Evolutionary conservation across 768 basidiomycete genomes (phyloP).

Genomic region (Paxillus ammoniavirescens): DNA sequence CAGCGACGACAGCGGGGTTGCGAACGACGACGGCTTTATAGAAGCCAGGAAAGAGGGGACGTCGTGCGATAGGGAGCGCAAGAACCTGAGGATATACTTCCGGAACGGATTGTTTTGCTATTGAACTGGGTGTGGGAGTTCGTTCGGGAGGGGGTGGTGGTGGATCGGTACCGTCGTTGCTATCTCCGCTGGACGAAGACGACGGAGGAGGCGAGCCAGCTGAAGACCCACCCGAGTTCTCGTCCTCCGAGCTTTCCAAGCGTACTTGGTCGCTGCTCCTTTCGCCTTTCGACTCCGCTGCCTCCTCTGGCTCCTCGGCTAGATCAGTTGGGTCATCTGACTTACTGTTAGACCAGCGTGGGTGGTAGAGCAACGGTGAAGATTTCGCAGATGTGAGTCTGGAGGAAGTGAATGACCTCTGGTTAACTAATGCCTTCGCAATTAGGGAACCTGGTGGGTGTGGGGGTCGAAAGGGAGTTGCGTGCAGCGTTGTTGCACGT

Average conservation of each 20-base stretch:
- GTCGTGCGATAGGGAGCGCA: conserved; percentile 90
- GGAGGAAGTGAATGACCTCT: conserved; percentile 30
- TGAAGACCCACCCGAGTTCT: conserved; percentile 32
- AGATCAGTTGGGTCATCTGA: conserved; percentile 23
- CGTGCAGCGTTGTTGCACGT: conserved; percentile 8
- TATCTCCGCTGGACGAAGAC: conserved; percentile 41
- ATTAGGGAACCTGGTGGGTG: conserved; percentile 2
- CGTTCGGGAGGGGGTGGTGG: conserved; percentile 38
- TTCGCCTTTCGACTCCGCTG: conserved; percentile 18
- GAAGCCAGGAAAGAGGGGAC: conserved; percentile 96
- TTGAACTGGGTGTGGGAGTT: conserved; percentile 45
- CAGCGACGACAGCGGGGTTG: conserved; percentile 86
- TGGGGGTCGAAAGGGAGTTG: conserved; percentile 10
- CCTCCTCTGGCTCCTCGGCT: conserved; percentile 26
- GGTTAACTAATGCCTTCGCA: conserved; percentile 7
- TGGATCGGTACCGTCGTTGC: conserved; percentile 38
- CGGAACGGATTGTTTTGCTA: conserved; percentile 85
- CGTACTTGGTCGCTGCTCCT: conserved; percentile 16
- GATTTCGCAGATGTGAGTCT: conserved; percentile 22
- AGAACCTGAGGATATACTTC: conserved; percentile 92
- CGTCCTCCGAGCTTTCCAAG: conserved; percentile 30
- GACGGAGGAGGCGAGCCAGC: conserved; percentile 31
- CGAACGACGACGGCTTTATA: conserved; percentile 97
- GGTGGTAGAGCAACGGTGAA: conserved; percentile 31
- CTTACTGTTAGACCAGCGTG: conserved; percentile 42